These are phyloP conservation scores for Globisporangium uncinulatum DNA, from an alignment of 352 stramenopile species.

Conservation along the genomic window DNA sequence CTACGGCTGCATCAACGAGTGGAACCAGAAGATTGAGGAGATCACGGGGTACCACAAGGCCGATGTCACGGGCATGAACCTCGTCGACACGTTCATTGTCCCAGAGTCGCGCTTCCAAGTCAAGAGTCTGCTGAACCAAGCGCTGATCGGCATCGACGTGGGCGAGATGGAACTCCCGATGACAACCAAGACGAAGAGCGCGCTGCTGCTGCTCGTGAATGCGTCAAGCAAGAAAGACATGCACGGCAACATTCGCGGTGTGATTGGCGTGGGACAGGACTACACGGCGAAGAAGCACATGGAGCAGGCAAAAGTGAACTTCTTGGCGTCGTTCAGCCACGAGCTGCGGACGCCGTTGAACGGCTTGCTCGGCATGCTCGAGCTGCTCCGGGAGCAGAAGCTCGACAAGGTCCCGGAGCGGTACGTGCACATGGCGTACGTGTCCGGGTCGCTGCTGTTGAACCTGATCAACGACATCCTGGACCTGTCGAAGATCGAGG, in stretches of 20 bases:
- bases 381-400: constrained; percentile 56
- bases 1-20: constrained; percentile 69
- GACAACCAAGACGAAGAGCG: constrained; percentile 34
- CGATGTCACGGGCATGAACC: constrained; percentile 39
- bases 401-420: constrained; percentile 43
- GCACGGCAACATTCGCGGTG: constrained; percentile 83
- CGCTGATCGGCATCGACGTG: constrained; percentile 62
- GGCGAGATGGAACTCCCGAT: constrained; percentile 69
- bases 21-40: constrained; percentile 74
- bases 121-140: constrained; percentile 51
- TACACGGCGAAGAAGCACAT: constrained; percentile 80
- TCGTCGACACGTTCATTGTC: constrained; percentile 65
- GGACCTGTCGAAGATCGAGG: constrained; percentile 89
- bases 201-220: constrained; percentile 55
- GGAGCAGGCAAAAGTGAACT: constrained; percentile 62
- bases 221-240: constrained; percentile 77
- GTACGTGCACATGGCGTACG: constrained; percentile 68
- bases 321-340: constrained; percentile 64
- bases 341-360: constrained; percentile 68
- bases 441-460: constrained; percentile 56
- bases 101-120: constrained; percentile 44
- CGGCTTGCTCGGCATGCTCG: constrained; percentile 71
- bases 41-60: constrained; percentile 69
- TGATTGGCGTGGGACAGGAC: constrained; percentile 87
- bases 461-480: constrained; percentile 86